Conservation (phyloP, 257 asterid species). For the Knoxia roxburghii region DNA sequence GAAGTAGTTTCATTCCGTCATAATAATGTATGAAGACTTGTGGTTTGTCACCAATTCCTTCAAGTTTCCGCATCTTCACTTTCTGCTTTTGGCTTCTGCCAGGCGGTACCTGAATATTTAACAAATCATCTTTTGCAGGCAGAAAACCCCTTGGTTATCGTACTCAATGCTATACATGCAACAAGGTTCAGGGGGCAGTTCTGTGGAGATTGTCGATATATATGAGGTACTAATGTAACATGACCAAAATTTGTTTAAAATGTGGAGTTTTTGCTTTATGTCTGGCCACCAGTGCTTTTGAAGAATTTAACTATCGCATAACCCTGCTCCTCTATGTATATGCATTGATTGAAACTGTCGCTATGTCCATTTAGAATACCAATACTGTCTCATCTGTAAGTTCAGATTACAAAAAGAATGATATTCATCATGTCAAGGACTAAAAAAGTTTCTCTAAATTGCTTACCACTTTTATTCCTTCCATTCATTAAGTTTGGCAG, state of each 20-base stretch:
- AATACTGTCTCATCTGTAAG: no score
- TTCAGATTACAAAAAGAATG: no score
- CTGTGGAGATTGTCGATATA: conserved; percentile 97
- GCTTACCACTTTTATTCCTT: background rate
- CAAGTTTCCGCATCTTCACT: background rate
- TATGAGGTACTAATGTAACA: conserved; percentile 57
- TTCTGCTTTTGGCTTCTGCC: background rate
- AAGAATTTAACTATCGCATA: background rate
- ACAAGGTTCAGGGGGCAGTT: conserved; percentile 88
- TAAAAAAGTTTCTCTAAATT: no score
- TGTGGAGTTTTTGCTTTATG: no score
- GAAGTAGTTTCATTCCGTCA: no score
- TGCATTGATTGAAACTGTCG: background rate
- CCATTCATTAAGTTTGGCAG: background rate
- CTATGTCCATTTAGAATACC: no score
- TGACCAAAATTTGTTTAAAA: background rate
- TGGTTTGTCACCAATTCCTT: no score
- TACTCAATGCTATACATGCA: conserved; percentile 70
- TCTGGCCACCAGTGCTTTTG: background rate
- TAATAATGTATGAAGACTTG: no score
- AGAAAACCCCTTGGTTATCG: conserved; percentile 92
- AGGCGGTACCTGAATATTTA: background rate
- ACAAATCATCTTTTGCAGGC: conserved; percentile 45
- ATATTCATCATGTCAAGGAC: no score
- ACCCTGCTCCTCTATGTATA: background rate